phyloP scores from a whole-genome alignment of 768 basidiomycete species.

The Suillus placidus region DNA sequence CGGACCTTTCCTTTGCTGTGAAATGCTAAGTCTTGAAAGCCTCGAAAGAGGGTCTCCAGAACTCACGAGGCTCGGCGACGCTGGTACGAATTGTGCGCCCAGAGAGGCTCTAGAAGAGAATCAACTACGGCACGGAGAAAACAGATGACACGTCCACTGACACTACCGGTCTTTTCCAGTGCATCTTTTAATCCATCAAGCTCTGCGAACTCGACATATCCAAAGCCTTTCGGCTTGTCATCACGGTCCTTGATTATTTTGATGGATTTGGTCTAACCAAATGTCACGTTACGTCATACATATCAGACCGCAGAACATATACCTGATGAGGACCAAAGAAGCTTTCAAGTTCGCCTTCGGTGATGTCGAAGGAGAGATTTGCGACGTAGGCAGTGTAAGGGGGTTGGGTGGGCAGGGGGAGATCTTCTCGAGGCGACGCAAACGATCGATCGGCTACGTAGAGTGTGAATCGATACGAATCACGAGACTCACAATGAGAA shows the following conservation, averaged over 20 bases:
- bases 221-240: constrained; percentile 97
- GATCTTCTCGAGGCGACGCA: constrained; percentile 75
- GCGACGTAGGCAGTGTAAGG: constrained; percentile 98
- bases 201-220: constrained; percentile 94
- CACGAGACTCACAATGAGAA: constrained; percentile 15
- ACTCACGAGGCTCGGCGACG: constrained; percentile 95
- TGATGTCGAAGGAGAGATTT: constrained; percentile 92
- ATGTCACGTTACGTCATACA: neutral
- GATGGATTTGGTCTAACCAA: constrained; percentile 68
- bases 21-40: constrained; percentile 16
- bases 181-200: constrained; percentile 86
- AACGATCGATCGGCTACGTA: constrained; percentile 57
- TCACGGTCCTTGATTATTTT: constrained; percentile 94
- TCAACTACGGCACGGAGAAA: neutral
- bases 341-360: constrained; percentile 75
- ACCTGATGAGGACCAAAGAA: constrained; percentile 78
- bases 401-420: constrained; percentile 93
- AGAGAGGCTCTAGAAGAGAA: constrained; percentile 55
- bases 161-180: constrained; percentile 68
- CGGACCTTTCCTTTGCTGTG: constrained; percentile 75
- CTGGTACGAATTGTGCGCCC: constrained; percentile 86
- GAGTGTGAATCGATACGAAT: constrained; percentile 17
- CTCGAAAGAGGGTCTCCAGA: constrained; percentile 5
- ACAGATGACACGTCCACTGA: constrained; percentile 40
- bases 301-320: constrained; percentile 19